Conservation (phyloP, 257 asterid species). For the Capsicum baccatum region DNA sequence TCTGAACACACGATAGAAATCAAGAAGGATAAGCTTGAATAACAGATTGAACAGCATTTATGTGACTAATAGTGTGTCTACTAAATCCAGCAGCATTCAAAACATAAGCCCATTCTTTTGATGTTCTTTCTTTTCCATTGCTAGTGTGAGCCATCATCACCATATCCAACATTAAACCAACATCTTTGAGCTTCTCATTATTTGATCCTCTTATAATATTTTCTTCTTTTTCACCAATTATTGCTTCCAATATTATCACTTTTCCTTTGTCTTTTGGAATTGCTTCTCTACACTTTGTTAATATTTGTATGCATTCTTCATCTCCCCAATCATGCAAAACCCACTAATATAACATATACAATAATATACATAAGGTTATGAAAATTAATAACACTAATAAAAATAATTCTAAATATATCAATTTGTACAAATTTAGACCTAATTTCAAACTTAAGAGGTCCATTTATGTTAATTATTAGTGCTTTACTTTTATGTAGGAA, state of each 20-base stretch:
- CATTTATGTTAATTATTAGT: neutral
- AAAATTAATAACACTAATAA: neutral
- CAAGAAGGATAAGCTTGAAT: conserved; percentile 4
- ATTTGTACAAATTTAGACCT: neutral
- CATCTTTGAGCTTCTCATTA: conserved; percentile 39
- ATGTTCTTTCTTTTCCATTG: conserved; percentile 64
- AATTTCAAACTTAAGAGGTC: neutral
- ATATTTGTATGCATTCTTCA: conserved; percentile 58
- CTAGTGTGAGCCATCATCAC: conserved; percentile 76
- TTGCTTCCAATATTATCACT: conserved; percentile 75
- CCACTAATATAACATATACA: conserved; percentile 43
- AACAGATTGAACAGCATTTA: neutral
- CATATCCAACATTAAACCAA: conserved; percentile 65
- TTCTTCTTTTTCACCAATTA: conserved; percentile 42
- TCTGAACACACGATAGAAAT: conserved; percentile 22
- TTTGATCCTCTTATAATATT: neutral
- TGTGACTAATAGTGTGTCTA: conserved; percentile 39
- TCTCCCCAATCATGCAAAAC: conserved; percentile 83
- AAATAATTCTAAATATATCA: neutral
- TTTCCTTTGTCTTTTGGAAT: conserved; percentile 52
- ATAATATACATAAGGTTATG: neutral
- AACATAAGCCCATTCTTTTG: conserved; percentile 56
- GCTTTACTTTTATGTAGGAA: neutral
- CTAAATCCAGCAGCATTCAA: conserved; percentile 57
- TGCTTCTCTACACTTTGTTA: conserved; percentile 60